Evolutionary conservation across 2,329 filamentous ascomycete species (phyloP).

Genomic region (Diplodia corticola): DNA sequence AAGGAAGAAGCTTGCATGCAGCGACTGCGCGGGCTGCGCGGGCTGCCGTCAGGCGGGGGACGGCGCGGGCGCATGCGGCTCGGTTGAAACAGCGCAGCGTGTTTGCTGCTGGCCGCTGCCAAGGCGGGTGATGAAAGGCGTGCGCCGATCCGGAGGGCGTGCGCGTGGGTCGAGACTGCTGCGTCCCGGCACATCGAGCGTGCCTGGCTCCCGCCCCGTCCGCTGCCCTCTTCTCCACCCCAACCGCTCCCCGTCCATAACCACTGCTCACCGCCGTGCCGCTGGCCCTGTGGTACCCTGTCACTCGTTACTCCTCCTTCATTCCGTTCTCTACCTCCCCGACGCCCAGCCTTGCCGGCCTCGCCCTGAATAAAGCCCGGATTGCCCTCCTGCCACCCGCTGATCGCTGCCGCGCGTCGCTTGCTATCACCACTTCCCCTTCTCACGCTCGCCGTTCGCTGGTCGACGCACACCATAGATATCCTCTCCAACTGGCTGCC

Average conservation of each 20-base stretch:
- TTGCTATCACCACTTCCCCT: neutral
- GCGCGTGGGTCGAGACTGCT: conserved; percentile 20
- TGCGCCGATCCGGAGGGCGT: conserved; percentile 18
- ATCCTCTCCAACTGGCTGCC: neutral
- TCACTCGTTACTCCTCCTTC: conserved; percentile 19
- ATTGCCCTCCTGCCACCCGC: conserved; percentile 6
- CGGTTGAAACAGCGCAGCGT: conserved; percentile 18
- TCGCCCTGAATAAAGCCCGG: conserved; percentile 16
- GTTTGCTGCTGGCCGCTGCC: conserved; percentile 1
- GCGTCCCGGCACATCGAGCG: conserved; percentile 16
- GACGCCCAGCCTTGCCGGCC: neutral
- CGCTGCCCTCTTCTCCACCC: conserved; percentile 17
- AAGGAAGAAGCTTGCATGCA: conserved; percentile 14
- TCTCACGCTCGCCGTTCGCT: conserved; percentile 1
- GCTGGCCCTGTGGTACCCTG: conserved; percentile 17
- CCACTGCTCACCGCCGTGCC: conserved; percentile 15
- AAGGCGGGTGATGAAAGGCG: conserved; percentile 20
- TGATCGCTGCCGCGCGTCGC: conserved; percentile 18
- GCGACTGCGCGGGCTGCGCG: too few relatives aligned
- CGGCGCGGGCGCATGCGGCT: conserved; percentile 8
- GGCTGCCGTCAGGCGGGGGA: neutral
- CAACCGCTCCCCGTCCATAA: conserved; percentile 15
- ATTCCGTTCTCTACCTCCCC: conserved; percentile 10
- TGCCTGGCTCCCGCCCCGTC: conserved; percentile 17
- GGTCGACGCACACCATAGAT: conserved; percentile 18